Base-by-base conservation (phyloP, 1,284 basidiomycete species). In the Clitocybe nebularis region DNA sequence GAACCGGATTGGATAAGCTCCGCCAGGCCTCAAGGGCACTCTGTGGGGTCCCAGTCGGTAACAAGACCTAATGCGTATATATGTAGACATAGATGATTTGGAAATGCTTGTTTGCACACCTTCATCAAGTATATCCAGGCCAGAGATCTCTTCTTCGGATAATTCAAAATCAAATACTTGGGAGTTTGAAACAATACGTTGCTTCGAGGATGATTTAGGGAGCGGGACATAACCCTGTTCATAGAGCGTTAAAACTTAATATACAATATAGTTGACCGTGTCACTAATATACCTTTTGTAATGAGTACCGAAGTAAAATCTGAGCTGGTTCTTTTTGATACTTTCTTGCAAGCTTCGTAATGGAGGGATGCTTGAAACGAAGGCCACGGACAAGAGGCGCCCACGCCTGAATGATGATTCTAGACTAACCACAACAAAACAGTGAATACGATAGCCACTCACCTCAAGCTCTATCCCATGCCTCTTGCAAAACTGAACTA, bases 281-380 rank as follows among this genome's bases (percentile, higher is more conserved):
- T n/a, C n/a, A 46, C n/a, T 29, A 25, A 13, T 24, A 40, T 54
- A 83, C 84, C 79, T 86, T 76, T 71, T 87, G 88, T n/a, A 93
- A 60, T 9, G 79, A 84, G 68, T 84, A 90, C 11, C 86, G 71
- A 24, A 90, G 66, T 33, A 91, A 67, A 32, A 93, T 66, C 54
- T 90, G 86, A 1, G 82, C 77, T 10, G 78, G 68, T 10, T 72
- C 64, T 56, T 82, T 88, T 23, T 61, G 58, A 53, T 86, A 77
- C 65, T 81, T 79, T 23, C 61, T 44, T 3, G 69, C 66, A 8
- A 76, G 57, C 7, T 48, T 50, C 11, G 56, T 57, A 46, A 82
- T 67, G 5, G 56, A 52, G 22, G 74, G 67, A 49, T 77, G 73
- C 7, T 69, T 56, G 57, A 81, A 77, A 26, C 72, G 70, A 52